phyloP scores from a whole-genome alignment of 331 rosid genomes.

The Telfairia occidentalis region DNA sequence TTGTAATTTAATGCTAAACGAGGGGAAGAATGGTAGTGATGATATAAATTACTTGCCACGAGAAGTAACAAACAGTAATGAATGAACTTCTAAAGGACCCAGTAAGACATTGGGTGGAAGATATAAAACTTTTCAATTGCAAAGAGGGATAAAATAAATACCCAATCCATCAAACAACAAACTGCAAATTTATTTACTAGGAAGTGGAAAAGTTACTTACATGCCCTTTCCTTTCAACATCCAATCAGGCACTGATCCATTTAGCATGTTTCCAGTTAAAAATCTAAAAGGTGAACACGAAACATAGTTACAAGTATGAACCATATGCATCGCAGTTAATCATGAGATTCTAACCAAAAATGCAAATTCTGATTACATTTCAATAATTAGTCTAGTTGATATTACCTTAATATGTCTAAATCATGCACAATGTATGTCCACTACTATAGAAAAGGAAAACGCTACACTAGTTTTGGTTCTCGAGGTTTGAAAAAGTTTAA shows the following conservation, averaged over 20 bases:
- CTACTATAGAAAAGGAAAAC: neutral
- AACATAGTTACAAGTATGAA: neutral
- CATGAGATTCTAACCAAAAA: neutral
- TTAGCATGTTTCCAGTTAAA: conserved; percentile 16
- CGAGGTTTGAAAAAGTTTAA: neutral
- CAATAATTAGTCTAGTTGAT: neutral
- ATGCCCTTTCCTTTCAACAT: neutral
- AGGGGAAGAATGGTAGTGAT: neutral
- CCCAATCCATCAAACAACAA: neutral
- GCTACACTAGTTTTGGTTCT: neutral
- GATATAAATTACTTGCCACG: neutral
- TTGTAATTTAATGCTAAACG: neutral
- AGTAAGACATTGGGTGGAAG: neutral
- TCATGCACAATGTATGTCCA: neutral
- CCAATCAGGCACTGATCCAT: conserved; percentile 13
- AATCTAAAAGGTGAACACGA: conserved; percentile 5
- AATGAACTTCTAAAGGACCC: neutral
- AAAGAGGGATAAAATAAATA: too few species aligned
- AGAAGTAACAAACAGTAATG: neutral
- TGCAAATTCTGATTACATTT: neutral
- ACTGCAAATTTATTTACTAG: neutral
- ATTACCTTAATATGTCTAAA: neutral
- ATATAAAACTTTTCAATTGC: neutral
- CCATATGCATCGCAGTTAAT: neutral
- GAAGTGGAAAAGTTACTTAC: neutral